Evolutionary conservation across 1,139 yeast genomes (phyloP), one percentile per base, ranked within the genome.

Genomic region (Hemisphaericaspora lyxosophila): DNA sequence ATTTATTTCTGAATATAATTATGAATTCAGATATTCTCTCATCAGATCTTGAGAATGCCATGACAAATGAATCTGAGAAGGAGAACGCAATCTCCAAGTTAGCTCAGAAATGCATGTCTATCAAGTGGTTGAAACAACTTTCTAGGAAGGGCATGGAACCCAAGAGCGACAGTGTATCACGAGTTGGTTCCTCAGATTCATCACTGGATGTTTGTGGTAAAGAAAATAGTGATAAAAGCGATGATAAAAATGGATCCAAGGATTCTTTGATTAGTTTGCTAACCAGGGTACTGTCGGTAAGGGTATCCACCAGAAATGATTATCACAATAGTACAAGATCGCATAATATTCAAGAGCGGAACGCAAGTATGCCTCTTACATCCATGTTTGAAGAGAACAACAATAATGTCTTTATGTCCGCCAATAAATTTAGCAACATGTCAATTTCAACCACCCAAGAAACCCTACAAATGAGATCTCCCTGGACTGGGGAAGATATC

Each of bases 41-140:
- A 14, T 45, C 36, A 8, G 43, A 36, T 4, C 31, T 31, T 7
- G 8, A 3, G 2, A 16, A 26, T 15, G 9, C 16, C 16, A 7
- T 16, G 5, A 16, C 5, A 2, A 15, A 26, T 26, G 23, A 49
- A 44, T 36, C 51, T 50, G 34, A 47, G 19, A 53, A 64, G 53
- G 50, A 55, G 15, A 64, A 62, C 17, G 70, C 75, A 1, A 80
- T 88, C 0, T 68, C 73, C 25, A 70, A 80, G 36, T 62, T 86
- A 34, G 82, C 95, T 0, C 54, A 63, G n/a, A 73, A 80, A 45
- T 85, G 95, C 52, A 57, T 85, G 38, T 53, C 67, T 0, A 73
- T 85, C 2, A 62, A 71, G 2, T 82, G 89, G 84, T 62, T 86
- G 18, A 64, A 59, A 33, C 44, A 42, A 26, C 14, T 15, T 8